Percentiles rank a stretch among this genome's conserved stretches.
phyloP scores from a whole-genome alignment of 2,329 filamentous ascomycete genomes.

The Graphilbum fragrans region DNA sequence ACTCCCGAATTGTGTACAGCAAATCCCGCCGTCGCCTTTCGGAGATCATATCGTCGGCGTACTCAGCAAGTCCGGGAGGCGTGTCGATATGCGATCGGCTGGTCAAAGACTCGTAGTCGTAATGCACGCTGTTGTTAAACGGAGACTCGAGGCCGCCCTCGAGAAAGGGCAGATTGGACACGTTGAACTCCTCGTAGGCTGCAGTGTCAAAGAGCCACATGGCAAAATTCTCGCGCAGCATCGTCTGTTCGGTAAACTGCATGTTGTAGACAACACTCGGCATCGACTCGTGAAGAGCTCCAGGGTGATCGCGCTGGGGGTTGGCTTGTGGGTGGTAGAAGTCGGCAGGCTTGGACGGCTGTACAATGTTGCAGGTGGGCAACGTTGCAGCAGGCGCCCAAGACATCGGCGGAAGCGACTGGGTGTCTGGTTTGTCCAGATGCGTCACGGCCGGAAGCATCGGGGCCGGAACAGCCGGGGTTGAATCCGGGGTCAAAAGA shows the following conservation, averaged over 20 bases:
- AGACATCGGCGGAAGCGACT: no score
- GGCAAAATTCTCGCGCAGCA: conserved; percentile 32
- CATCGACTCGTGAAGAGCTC: no score
- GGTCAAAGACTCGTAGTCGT: conserved; percentile 37
- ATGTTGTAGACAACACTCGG: conserved; percentile 17
- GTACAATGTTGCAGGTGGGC: no score
- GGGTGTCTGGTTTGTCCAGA: no score
- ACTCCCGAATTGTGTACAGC: conserved; percentile 28
- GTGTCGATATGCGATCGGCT: conserved; percentile 34
- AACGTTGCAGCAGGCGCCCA: no score
- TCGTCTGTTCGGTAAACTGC: conserved; percentile 22
- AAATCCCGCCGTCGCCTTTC: conserved; percentile 33
- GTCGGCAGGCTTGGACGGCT: no score
- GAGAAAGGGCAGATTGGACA: conserved; percentile 31
- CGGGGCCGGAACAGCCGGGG: not conserved
- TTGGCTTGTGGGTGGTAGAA: no score
- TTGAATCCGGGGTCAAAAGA: conserved; percentile 28
- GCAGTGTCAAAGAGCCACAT: conserved; percentile 39
- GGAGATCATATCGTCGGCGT: conserved; percentile 29
- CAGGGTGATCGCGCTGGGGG: no score
- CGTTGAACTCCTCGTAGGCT: conserved; percentile 28
- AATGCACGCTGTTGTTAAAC: conserved; percentile 37
- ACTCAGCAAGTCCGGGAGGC: conserved; percentile 23
- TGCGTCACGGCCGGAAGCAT: not conserved
- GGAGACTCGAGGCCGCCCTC: conserved; percentile 38